phyloP scores from a whole-genome alignment of 176 grass and related monocot species.

The Pontederia paniculata region DNA sequence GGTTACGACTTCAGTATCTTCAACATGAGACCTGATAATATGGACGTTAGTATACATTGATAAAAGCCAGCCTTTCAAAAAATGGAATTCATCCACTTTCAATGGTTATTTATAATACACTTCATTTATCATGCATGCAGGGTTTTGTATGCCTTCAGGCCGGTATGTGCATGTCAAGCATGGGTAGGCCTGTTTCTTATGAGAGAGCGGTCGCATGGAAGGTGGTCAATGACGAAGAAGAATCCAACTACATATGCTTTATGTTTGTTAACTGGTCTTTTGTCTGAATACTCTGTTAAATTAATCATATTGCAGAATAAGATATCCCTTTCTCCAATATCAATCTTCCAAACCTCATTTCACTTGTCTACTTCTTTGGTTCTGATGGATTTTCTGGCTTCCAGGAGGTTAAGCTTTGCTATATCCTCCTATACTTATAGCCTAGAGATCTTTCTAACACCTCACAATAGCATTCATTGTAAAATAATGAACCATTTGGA shows the following conservation, averaged over 20 bases:
- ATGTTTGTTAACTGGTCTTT: constrained; percentile 20
- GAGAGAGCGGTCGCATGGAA: constrained; percentile 70
- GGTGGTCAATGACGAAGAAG: constrained; percentile 13
- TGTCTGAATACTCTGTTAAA: constrained; percentile 3
- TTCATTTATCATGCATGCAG: constrained; percentile 19
- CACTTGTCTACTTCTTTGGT: not conserved
- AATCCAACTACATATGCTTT: constrained; percentile 18
- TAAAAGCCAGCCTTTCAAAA: too few species aligned
- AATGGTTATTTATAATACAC: too few species aligned
- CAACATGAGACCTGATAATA: too few species aligned
- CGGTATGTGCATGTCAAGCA: constrained; percentile 57
- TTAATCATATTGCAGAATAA: too few species aligned
- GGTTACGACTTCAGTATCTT: too few species aligned
- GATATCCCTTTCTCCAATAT: not conserved
- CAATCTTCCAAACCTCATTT: not conserved
- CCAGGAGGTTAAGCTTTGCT: too few species aligned
- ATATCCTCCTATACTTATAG: too few species aligned
- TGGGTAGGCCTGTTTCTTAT: constrained; percentile 63
- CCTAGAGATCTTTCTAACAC: too few species aligned
- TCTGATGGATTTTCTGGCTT: too few species aligned
- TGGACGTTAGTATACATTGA: too few species aligned
- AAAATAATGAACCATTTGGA: too few species aligned
- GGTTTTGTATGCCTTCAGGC: constrained; percentile 55
- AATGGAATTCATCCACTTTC: not conserved
- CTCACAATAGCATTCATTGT: too few species aligned